These are phyloP conservation scores for Ceratobasidium sp. DNA, from an alignment of 1,284 basidiomycete genomes.

Conservation along the genomic window DNA sequence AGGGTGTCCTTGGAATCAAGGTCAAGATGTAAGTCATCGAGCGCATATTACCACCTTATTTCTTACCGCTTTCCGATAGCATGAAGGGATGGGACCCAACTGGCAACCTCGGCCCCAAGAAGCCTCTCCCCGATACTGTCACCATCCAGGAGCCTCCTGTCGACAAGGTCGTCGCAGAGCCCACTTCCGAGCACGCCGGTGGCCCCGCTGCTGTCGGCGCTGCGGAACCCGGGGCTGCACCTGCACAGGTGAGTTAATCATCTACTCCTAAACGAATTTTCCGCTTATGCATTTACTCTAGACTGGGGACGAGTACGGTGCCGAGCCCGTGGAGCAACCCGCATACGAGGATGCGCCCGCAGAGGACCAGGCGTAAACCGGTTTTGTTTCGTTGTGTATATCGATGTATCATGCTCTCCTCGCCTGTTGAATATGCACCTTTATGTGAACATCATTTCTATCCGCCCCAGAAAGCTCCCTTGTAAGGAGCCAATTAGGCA, in stretches of 20 bases:
- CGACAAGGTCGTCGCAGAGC: conserved; percentile 80
- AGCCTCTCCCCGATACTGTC: conserved; percentile 96
- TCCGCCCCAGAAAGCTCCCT: not conserved
- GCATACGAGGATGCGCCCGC: conserved; percentile 29
- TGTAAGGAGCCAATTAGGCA: not conserved
- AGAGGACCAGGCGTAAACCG: not conserved
- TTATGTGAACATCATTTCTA: conserved; percentile 1
- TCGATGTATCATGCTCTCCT: conserved; percentile 21
- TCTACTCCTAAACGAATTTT: not conserved
- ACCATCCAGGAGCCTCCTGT: conserved; percentile 84
- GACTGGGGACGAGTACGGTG: conserved; percentile 24
- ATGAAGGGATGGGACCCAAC: conserved; percentile 98
- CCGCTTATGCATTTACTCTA: not conserved
- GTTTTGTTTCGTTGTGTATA: conserved; percentile 13
- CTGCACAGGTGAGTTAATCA: too few relatives aligned
- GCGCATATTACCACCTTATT: conserved; percentile 37
- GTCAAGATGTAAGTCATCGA: conserved; percentile 88
- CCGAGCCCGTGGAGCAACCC: not conserved
- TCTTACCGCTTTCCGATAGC: conserved; percentile 54
- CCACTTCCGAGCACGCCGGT: conserved; percentile 69
- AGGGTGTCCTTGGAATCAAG: conserved; percentile 99
- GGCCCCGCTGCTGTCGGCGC: not conserved
- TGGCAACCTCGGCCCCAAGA: conserved; percentile 85
- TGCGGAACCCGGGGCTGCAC: not conserved
- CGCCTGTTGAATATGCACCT: conserved; percentile 13